Evolutionary conservation across 768 basidiomycete genomes (phyloP).

Genomic region (Mycena indigotica): DNA sequence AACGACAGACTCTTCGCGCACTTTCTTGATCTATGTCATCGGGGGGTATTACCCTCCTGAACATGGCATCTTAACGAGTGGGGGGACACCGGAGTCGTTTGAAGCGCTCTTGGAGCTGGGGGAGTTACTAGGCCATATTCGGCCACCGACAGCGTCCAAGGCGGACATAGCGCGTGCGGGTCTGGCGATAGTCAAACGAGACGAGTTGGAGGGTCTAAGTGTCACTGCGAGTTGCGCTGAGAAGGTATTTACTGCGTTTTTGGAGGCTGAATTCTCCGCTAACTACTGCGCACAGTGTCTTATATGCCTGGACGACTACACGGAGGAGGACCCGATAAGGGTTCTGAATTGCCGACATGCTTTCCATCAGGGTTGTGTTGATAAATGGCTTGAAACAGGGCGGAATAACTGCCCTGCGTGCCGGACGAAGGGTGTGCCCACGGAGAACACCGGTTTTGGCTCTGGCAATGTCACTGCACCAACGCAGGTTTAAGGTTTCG

Average conservation of each 20-base stretch:
- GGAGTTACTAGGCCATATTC: constrained; percentile 79
- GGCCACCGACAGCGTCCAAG: constrained; percentile 78
- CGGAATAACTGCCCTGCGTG: constrained; percentile 93
- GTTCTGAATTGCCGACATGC: constrained; percentile 82
- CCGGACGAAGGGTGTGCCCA: constrained; percentile 43
- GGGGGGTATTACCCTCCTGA: constrained; percentile 91
- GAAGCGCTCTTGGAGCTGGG: constrained; percentile 84
- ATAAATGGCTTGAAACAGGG: constrained; percentile 83
- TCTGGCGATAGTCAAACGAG: constrained; percentile 70
- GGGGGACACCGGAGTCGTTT: constrained; percentile 73
- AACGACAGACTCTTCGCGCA: constrained; percentile 48
- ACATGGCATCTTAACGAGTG: constrained; percentile 85
- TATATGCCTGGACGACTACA: constrained; percentile 89
- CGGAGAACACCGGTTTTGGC: no score
- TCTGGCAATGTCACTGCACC: no score
- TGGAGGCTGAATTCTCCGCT: background rate
- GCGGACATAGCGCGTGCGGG: constrained; percentile 87
- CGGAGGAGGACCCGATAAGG: constrained; percentile 73
- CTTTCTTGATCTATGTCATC: constrained; percentile 90
- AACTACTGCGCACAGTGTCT: constrained; percentile 54
- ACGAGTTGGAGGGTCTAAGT: constrained; percentile 54
- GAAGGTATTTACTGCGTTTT: constrained; percentile 50
- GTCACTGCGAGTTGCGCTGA: constrained; percentile 81
- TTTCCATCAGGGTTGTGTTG: constrained; percentile 90
- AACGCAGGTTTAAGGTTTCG: no score